A percentile compares a stretch with the other conserved stretches of the same genome.
These are phyloP conservation scores for Diversispora eburnea DNA, from an alignment of 192 early-diverging fungal species.

Conservation along the genomic window DNA sequence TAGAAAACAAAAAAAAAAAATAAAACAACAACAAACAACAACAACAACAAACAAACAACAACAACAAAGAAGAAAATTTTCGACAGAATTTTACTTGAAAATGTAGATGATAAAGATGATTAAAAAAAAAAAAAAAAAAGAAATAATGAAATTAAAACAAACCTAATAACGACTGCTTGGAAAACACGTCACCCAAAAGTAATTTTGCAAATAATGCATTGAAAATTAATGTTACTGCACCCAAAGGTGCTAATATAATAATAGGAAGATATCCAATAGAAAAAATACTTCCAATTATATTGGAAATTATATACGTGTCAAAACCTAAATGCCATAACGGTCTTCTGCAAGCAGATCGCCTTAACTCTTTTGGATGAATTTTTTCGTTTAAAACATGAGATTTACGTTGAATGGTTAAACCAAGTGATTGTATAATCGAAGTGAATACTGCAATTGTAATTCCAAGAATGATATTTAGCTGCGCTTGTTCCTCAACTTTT, in stretches of 20 bases:
- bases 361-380: slow-evolving; percentile 45
- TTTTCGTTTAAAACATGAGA: slow-evolving; percentile 62
- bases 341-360: slow-evolving; percentile 47
- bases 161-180: slow-evolving; percentile 53
- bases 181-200: slow-evolving; percentile 62
- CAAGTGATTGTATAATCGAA: slow-evolving; percentile 69
- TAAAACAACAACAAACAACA: too few relatives aligned
- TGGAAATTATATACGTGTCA: slow-evolving; percentile 62
- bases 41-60: too few relatives aligned
- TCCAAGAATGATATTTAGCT: slow-evolving; percentile 45
- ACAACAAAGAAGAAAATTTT: slow-evolving; percentile 12
- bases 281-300: slow-evolving; percentile 65
- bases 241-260: slow-evolving; percentile 72
- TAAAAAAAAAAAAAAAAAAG: not conserved
- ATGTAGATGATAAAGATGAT: not conserved
- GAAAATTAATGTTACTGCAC: slow-evolving; percentile 68
- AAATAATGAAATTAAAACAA: slow-evolving; percentile 11
- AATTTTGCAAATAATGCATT: slow-evolving; percentile 71
- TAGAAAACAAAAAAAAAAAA: not conserved
- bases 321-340: slow-evolving; percentile 68
- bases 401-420: slow-evolving; percentile 72
- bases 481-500: not conserved
- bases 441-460: slow-evolving; percentile 61
- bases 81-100: not conserved
- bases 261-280: slow-evolving; percentile 75